Conservation (phyloP, 2,329 filamentous ascomycete species). For the Coleophoma crateriformis region DNA sequence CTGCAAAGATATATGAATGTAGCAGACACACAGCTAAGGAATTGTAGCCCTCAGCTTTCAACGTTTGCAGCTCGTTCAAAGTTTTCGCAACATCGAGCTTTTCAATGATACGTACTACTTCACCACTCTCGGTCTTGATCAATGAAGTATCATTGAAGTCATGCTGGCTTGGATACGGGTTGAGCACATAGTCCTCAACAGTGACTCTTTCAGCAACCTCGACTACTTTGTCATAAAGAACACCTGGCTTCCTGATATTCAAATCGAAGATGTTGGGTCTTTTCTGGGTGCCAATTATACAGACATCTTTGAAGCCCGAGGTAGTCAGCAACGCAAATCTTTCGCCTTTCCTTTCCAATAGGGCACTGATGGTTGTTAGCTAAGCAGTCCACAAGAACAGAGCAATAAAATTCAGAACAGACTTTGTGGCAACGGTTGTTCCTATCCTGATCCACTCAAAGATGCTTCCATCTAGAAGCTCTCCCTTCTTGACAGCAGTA, state of each 20-base stretch:
- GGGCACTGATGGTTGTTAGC: constrained; percentile 34
- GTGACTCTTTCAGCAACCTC: constrained; percentile 68
- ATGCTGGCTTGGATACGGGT: not conserved
- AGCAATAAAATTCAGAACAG: not conserved
- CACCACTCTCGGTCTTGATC: constrained; percentile 47
- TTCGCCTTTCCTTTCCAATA: constrained; percentile 66
- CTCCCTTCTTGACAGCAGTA: constrained; percentile 52
- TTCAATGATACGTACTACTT: constrained; percentile 55
- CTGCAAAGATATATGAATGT: constrained; percentile 9
- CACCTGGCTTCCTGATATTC: constrained; percentile 59
- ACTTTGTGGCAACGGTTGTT: constrained; percentile 68
- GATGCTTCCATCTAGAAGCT: constrained; percentile 55
- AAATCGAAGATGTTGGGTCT: constrained; percentile 67
- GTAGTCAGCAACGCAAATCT: constrained; percentile 65
- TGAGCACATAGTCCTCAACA: constrained; percentile 60
- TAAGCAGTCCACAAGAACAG: too few species aligned
- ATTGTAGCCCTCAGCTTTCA: not conserved
- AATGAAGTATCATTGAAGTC: not conserved
- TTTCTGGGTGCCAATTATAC: constrained; percentile 66
- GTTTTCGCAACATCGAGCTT: constrained; percentile 44
- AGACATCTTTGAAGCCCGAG: constrained; percentile 64
- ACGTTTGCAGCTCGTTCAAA: constrained; percentile 19
- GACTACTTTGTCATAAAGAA: constrained; percentile 60
- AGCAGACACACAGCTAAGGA: not conserved
- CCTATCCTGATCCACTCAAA: constrained; percentile 69